phyloP scores from a whole-genome alignment of 345 rosid species.

The Anacardium occidentale region DNA sequence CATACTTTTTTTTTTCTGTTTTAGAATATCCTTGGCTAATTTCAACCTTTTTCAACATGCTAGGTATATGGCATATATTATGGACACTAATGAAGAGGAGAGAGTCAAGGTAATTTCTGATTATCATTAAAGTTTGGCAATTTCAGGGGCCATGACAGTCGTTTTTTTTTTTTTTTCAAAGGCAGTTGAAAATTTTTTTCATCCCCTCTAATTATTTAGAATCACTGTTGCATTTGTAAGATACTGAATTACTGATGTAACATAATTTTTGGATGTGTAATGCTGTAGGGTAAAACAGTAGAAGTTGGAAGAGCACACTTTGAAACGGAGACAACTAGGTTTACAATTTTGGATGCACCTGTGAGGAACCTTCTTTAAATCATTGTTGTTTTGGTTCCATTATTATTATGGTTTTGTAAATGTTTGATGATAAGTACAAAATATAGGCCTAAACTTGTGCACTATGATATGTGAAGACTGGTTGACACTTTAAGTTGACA shows the following conservation, averaged over 20 bases:
- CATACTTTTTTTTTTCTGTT: not conserved
- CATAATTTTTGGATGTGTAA: not conserved
- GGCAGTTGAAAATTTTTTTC: no score
- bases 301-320: constrained; percentile 99
- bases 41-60: constrained; percentile 20
- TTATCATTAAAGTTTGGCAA: constrained; percentile 1
- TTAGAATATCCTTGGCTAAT: not conserved
- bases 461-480: not conserved
- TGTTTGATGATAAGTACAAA: not conserved
- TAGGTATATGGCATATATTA: constrained; percentile 99
- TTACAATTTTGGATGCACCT: constrained; percentile 98
- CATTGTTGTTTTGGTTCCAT: not conserved
- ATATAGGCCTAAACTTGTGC: not conserved
- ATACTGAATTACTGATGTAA: not conserved
- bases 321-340: constrained; percentile 91
- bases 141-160: not conserved
- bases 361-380: constrained; percentile 38
- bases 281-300: constrained; percentile 85
- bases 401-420: not conserved
- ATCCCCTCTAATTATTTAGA: not conserved
- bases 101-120: constrained; percentile 62
- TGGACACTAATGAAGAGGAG: constrained; percentile 99
- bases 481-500: no score
- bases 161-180: not conserved
- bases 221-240: not conserved